Evolutionary conservation across 2,329 filamentous ascomycete genomes (phyloP).

Genomic region (Zalaria sp.): DNA sequence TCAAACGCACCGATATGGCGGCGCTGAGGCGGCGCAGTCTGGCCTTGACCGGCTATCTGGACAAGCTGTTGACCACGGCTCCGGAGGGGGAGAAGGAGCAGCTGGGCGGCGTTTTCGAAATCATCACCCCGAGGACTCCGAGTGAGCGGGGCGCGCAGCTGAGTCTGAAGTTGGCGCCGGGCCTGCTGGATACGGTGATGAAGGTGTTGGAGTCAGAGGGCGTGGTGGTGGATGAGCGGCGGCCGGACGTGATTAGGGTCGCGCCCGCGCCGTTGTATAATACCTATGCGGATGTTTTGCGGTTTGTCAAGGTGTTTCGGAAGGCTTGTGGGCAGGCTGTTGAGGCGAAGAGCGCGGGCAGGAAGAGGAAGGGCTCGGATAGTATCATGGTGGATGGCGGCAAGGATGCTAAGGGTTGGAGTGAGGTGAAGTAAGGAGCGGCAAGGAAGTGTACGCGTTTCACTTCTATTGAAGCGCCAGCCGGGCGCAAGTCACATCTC

Average conservation of each 20-base stretch:
- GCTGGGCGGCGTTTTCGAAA: conserved; percentile 21
- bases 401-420: conserved; percentile 15
- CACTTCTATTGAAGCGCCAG: too few relatives aligned
- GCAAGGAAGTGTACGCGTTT: too few relatives aligned
- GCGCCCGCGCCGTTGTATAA: conserved; percentile 80
- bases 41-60: conserved; percentile 61
- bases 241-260: conserved; percentile 71
- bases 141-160: conserved; percentile 63
- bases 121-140: conserved; percentile 57
- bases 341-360: not conserved
- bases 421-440: conserved; percentile 13
- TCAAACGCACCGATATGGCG: conserved; percentile 55
- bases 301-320: conserved; percentile 42
- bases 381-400: conserved; percentile 15
- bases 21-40: conserved; percentile 58
- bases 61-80: conserved; percentile 42
- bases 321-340: conserved; percentile 30
- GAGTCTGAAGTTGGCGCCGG: conserved; percentile 54
- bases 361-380: not conserved
- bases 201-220: conserved; percentile 50
- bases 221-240: conserved; percentile 69
- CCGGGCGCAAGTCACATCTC: too few relatives aligned
- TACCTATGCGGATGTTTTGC: conserved; percentile 57
- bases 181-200: conserved; percentile 56
- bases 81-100: conserved; percentile 8